These are phyloP conservation scores for Lepidium didymum DNA, from an alignment of 345 rosid genomes.

Conservation along the genomic window DNA sequence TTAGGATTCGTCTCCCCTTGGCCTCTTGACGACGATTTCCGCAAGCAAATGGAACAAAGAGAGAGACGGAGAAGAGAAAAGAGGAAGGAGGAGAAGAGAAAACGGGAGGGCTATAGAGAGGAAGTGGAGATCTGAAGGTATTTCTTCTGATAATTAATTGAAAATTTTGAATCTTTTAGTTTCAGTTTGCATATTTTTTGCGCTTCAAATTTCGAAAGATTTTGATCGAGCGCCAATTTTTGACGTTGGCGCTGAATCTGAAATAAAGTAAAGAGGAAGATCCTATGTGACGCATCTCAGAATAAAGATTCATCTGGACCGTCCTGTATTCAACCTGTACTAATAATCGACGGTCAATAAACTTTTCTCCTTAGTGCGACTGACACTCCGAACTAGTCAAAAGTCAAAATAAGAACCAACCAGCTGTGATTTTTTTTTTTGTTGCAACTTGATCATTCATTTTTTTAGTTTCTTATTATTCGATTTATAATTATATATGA, in stretches of 20 bases:
- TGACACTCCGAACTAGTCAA: not conserved
- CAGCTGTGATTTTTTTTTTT: not conserved
- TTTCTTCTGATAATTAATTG: not conserved
- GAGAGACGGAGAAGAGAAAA: not conserved
- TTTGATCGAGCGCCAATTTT: slow-evolving; percentile 15
- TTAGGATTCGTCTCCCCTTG: not conserved
- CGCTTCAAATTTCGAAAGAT: slow-evolving; percentile 3
- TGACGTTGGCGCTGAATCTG: slow-evolving; percentile 9
- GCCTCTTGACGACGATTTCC: not conserved
- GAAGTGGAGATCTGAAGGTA: slow-evolving; percentile 11
- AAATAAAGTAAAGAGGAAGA: not conserved
- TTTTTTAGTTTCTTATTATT: too few species aligned
- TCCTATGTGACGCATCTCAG: not conserved
- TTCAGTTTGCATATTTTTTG: too few species aligned
- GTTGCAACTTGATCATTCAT: too few species aligned
- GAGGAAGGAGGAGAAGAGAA: not conserved
- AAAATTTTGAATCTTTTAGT: not conserved
- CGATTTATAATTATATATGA: too few species aligned
- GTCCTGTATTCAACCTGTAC: not conserved
- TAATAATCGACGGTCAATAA: not conserved
- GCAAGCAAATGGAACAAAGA: not conserved
- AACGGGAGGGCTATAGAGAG: too few species aligned
- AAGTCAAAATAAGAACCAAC: not conserved
- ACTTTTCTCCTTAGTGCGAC: not conserved
- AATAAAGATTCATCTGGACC: not conserved